Conservation (phyloP, 495 filamentous ascomycete species). For the Podospora pseudoanserina region DNA sequence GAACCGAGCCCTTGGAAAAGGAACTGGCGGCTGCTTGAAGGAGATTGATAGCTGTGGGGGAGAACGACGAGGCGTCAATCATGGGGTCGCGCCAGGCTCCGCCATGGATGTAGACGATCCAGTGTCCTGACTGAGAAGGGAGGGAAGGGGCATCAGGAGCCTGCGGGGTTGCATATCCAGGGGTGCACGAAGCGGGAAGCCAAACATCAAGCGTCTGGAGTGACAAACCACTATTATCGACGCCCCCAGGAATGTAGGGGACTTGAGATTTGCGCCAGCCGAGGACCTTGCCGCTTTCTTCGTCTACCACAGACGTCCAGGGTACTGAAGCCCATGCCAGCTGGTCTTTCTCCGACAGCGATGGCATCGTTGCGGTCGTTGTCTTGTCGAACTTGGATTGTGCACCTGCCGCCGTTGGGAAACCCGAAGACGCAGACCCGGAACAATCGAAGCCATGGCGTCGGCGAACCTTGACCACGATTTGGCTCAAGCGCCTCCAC, state of each 20-base stretch:
- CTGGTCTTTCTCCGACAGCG: background rate
- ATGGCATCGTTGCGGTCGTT: background rate
- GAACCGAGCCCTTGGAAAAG: constrained; percentile 18
- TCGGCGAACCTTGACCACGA: constrained; percentile 4
- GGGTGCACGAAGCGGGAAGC: constrained; percentile 4
- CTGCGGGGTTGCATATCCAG: background rate
- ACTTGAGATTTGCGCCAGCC: constrained; percentile 16
- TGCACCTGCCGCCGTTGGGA: background rate
- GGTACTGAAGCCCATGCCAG: constrained; percentile 11
- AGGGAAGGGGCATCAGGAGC: constrained; percentile 7
- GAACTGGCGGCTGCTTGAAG: constrained; percentile 7
- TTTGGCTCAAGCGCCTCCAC: constrained; percentile 1
- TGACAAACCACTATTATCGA: background rate
- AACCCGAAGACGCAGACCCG: background rate
- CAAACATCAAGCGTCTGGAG: constrained; percentile 26
- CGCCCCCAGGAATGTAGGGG: background rate
- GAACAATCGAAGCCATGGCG: background rate
- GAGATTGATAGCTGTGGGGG: constrained; percentile 17
- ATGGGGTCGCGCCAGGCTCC: constrained; percentile 83
- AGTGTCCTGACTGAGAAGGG: constrained; percentile 9
- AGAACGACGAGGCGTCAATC: constrained; percentile 46
- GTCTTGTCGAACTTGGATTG: background rate
- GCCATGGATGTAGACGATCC: constrained; percentile 72
- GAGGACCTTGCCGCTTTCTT: constrained; percentile 4
- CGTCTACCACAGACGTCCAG: constrained; percentile 12